These are phyloP conservation scores for Polytrichum formosum DNA, from an alignment of 225 moss, liverwort and hornwort genomes.

Conservation along the genomic window DNA sequence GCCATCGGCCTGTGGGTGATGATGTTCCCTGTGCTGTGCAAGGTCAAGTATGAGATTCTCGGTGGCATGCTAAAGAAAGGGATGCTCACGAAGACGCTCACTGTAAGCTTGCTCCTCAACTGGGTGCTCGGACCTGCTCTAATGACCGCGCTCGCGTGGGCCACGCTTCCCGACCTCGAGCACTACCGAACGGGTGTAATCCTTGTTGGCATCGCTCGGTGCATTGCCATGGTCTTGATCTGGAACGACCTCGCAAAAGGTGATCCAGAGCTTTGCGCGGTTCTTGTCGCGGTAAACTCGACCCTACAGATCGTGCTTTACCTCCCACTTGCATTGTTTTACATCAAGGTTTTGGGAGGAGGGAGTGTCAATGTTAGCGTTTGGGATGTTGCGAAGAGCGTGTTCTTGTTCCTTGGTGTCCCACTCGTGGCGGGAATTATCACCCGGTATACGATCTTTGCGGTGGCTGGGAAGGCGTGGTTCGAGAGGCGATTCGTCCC, in stretches of 20 bases:
- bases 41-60: constrained; percentile 76
- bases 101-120: constrained; percentile 61
- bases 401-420: constrained; percentile 66
- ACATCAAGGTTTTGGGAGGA: constrained; percentile 68
- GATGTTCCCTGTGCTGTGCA: constrained; percentile 92
- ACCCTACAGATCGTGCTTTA: constrained; percentile 66
- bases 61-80: constrained; percentile 52
- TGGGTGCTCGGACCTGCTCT: constrained; percentile 77
- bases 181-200: constrained; percentile 83
- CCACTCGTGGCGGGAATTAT: constrained; percentile 59
- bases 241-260: constrained; percentile 85
- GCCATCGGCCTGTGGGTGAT: constrained; percentile 88
- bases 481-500: constrained; percentile 67
- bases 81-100: constrained; percentile 48
- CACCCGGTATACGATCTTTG: constrained; percentile 43
- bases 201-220: constrained; percentile 69
- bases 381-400: constrained; percentile 72
- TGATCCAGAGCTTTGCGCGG: constrained; percentile 63
- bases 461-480: constrained; percentile 48
- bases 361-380: constrained; percentile 41
- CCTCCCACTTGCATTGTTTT: constrained; percentile 68
- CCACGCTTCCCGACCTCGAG: constrained; percentile 73
- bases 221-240: constrained; percentile 86
- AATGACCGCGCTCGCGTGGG: constrained; percentile 92
- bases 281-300: constrained; percentile 74